A percentile compares a stretch with the other conserved stretches of the same genome.
These are phyloP conservation scores for Larix kaempferi DNA, from an alignment of 75 land plant species.

Conservation along the genomic window DNA sequence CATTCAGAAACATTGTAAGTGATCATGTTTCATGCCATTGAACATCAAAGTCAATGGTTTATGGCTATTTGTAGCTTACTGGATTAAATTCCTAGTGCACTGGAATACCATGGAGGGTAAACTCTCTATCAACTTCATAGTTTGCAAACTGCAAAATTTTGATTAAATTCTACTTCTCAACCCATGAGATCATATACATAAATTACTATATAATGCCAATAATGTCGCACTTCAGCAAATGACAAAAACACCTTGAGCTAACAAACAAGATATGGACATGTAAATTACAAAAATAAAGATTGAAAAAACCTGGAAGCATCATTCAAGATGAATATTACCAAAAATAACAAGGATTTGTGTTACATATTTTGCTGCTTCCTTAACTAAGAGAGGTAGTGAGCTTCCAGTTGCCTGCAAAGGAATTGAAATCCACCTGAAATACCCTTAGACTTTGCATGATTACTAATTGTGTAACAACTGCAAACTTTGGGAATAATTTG, in stretches of 20 bases:
- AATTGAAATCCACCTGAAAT: neutral
- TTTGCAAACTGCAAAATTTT: neutral
- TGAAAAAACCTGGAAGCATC: neutral
- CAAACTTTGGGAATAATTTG: neutral
- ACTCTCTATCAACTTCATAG: neutral
- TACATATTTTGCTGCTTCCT: slow-evolving; percentile 30
- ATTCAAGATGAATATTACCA: slow-evolving; percentile 13
- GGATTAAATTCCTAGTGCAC: neutral
- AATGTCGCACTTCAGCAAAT: neutral
- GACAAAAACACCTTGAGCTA: neutral
- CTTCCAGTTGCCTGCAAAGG: slow-evolving; percentile 15
- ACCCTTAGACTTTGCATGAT: neutral
- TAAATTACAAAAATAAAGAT: neutral
- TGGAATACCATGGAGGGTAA: neutral
- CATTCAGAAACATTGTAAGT: too few species aligned
- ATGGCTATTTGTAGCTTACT: too few species aligned
- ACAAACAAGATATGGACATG: neutral
- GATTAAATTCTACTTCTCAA: neutral
- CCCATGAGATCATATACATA: neutral
- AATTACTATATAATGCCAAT: neutral
- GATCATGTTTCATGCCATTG: too few species aligned
- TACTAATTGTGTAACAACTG: neutral
- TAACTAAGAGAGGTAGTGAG: slow-evolving; percentile 15
- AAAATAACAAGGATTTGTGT: slow-evolving; percentile 33
- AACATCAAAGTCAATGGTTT: too few species aligned